Evolutionary conservation across 2,329 filamentous ascomycete genomes (phyloP).

Genomic region (Ascochyta koolunga): DNA sequence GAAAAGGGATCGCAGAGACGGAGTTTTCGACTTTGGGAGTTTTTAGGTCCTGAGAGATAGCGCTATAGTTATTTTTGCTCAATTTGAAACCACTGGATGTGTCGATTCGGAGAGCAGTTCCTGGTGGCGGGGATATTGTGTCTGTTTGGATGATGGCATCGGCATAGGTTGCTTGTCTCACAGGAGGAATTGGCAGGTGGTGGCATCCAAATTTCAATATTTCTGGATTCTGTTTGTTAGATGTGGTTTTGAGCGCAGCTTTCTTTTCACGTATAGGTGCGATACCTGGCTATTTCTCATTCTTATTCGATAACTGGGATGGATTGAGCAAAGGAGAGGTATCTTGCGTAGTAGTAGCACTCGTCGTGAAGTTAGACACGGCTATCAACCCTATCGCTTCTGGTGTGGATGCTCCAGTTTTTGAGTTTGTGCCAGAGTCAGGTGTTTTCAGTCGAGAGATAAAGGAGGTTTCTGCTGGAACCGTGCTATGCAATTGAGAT

Average conservation of each 20-base stretch:
- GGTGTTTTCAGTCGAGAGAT: background rate
- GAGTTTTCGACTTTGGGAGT: constrained; percentile 23
- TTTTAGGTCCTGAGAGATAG: constrained; percentile 20
- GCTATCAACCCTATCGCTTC: too few species aligned
- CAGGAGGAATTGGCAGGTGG: background rate
- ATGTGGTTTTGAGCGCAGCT: background rate
- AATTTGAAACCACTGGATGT: constrained; percentile 13
- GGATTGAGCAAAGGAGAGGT: background rate
- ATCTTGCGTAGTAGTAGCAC: background rate
- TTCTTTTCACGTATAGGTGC: background rate
- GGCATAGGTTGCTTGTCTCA: constrained; percentile 21
- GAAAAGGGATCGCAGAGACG: constrained; percentile 23
- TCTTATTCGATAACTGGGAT: background rate
- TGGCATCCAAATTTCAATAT: constrained; percentile 23
- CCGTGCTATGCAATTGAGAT: constrained; percentile 15
- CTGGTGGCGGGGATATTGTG: constrained; percentile 10
- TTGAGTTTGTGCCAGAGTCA: background rate
- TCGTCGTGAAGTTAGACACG: background rate
- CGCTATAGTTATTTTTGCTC: constrained; percentile 13
- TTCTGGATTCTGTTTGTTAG: background rate
- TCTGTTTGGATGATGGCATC: constrained; percentile 36
- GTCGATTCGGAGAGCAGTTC: constrained; percentile 20
- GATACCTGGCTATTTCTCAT: background rate
- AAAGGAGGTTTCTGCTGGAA: constrained; percentile 13
- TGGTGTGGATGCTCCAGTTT: background rate